Evolutionary conservation across 2,329 filamentous ascomycete genomes (phyloP).

Genomic region (Alternaria solani): DNA sequence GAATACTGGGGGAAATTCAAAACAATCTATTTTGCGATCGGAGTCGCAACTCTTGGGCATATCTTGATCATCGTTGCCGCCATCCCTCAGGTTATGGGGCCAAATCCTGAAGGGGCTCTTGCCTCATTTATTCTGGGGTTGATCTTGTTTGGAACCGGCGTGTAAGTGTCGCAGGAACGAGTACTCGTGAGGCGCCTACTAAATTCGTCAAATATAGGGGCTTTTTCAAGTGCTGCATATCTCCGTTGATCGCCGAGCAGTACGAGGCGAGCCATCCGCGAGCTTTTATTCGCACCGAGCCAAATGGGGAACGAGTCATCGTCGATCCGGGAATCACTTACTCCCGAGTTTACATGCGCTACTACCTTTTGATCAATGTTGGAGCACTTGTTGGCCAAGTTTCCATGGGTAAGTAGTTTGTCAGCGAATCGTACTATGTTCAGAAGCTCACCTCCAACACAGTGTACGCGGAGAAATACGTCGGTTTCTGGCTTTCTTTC

Average conservation of each 20-base stretch:
- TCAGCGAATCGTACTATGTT: not conserved
- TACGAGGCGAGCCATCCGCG: slow-evolving; percentile 63
- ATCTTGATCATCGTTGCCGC: slow-evolving; percentile 62
- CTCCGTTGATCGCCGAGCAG: slow-evolving; percentile 74
- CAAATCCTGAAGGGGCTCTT: slow-evolving; percentile 50
- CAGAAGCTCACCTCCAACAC: not conserved
- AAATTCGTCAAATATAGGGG: slow-evolving; percentile 26
- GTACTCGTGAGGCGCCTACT: not conserved
- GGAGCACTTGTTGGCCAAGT: slow-evolving; percentile 70
- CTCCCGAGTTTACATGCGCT: slow-evolving; percentile 71
- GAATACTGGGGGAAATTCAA: slow-evolving; percentile 67
- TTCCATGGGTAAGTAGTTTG: slow-evolving; percentile 56
- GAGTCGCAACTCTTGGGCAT: slow-evolving; percentile 65
- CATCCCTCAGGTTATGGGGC: slow-evolving; percentile 54
- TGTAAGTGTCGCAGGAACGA: slow-evolving; percentile 12
- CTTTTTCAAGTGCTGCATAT: slow-evolving; percentile 54
- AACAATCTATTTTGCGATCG: slow-evolving; percentile 63
- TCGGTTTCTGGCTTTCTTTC: slow-evolving; percentile 76
- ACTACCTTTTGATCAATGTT: slow-evolving; percentile 75
- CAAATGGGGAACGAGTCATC: slow-evolving; percentile 70
- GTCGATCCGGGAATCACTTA: slow-evolving; percentile 72
- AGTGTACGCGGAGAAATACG: slow-evolving; percentile 75
- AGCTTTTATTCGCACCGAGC: slow-evolving; percentile 59
- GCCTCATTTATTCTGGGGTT: slow-evolving; percentile 60
- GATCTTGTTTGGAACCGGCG: slow-evolving; percentile 53